Evolutionary conservation across 768 basidiomycete genomes (phyloP).

Genomic region (Steccherinum ochraceum): DNA sequence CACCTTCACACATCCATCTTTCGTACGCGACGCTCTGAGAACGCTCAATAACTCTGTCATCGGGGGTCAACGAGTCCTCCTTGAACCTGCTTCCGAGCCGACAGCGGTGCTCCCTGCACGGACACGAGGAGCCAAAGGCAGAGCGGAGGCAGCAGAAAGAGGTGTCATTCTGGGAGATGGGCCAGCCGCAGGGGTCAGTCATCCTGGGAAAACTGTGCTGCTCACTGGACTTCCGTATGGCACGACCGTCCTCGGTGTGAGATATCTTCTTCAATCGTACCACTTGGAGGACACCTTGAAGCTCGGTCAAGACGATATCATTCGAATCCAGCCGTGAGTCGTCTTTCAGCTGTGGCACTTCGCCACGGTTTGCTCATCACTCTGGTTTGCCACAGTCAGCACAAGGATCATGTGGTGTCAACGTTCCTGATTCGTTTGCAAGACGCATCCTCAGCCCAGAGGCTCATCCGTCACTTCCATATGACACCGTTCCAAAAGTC

Average conservation of each 20-base stretch:
- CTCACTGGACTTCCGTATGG: conserved; percentile 57
- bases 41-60: conserved; percentile 39
- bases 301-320: no score
- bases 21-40: conserved; percentile 32
- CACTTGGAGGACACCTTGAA: conserved; percentile 29
- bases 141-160: conserved; percentile 30
- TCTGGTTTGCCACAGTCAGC: no score
- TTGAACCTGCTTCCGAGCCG: conserved; percentile 24
- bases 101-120: conserved; percentile 10
- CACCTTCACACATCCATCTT: conserved; percentile 43
- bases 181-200: conserved; percentile 43
- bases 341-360: no score
- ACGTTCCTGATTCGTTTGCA: conserved; percentile 50
- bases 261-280: conserved; percentile 36
- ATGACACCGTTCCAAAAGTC: conserved; percentile 33
- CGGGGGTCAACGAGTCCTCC: conserved; percentile 36
- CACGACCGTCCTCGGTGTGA: conserved; percentile 28
- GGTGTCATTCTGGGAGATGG: conserved; percentile 36
- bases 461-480: conserved; percentile 57
- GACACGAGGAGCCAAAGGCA: conserved; percentile 35
- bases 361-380: no score
- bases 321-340: no score
- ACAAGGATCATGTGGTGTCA: conserved; percentile 23
- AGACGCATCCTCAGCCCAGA: conserved; percentile 62
- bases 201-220: conserved; percentile 48